phyloP scores from a whole-genome alignment of 176 grass and related monocot genomes.

The Zea mays region Zm-B73-REFERENCE-NAM-5.0 NC_050099.1:239198501-239199000 shows the following conservation, averaged over 20 bases:
- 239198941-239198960: no score
- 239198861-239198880: no score
- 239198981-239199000: no score
- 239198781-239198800: no score
- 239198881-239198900: no score
- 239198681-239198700: background rate
- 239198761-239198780: no score
- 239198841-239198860: no score
- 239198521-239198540: slow-evolving; percentile 8
- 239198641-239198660: background rate
- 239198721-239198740: slow-evolving; percentile 71
- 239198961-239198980: no score
- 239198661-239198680: background rate
- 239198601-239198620: background rate
- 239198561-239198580: background rate
- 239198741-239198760: slow-evolving; percentile 6
- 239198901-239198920: no score
- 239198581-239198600: background rate
- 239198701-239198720: slow-evolving; percentile 60
- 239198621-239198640: background rate
- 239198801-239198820: no score
- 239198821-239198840: no score
- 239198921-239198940: no score
- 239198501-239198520: background rate
- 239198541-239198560: background rate